These are phyloP conservation scores for Auricularia auricula-judae DNA, from an alignment of 768 basidiomycete genomes.

Conservation along the genomic window DNA sequence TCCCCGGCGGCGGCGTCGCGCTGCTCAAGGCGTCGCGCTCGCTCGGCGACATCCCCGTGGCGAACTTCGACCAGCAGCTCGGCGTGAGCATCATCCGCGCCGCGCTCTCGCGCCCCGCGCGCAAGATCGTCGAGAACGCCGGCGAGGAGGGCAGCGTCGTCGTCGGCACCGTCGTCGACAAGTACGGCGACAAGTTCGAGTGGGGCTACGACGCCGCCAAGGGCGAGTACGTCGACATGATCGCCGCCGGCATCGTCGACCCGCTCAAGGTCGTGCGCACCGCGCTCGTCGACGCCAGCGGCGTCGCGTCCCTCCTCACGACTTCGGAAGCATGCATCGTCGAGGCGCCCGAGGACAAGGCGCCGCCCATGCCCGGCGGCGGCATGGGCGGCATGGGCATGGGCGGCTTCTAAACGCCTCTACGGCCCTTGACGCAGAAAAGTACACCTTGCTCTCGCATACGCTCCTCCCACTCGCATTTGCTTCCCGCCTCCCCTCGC, in stretches of 20 bases:
- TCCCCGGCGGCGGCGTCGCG: constrained; percentile 93
- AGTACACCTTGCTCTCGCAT: no score
- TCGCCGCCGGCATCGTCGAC: constrained; percentile 88
- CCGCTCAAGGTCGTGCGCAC: constrained; percentile 93
- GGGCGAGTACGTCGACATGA: constrained; percentile 93
- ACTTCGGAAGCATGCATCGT: constrained; percentile 91
- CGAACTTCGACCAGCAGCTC: constrained; percentile 96
- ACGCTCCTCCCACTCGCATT: no score
- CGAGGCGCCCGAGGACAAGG: constrained; percentile 71
- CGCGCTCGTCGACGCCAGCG: constrained; percentile 81
- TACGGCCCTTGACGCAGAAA: no score
- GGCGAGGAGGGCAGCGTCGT: constrained; percentile 92
- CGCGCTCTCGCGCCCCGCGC: constrained; percentile 71
- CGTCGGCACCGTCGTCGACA: constrained; percentile 68
- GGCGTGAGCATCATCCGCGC: constrained; percentile 88
- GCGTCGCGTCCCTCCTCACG: constrained; percentile 88
- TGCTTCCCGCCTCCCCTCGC: no score
- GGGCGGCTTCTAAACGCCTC: constrained; percentile 19
- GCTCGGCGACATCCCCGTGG: constrained; percentile 59
- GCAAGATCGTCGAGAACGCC: constrained; percentile 86
- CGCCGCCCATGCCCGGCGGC: constrained; percentile 33
- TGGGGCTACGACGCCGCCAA: constrained; percentile 87
- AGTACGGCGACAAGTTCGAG: constrained; percentile 74
- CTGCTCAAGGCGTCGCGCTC: constrained; percentile 76
- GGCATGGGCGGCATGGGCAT: constrained; percentile 48